Evolutionary conservation across 768 basidiomycete genomes (phyloP), one percentile per base, ranked within the genome.

Genomic region (Dioszegia aurantiaca): DNA sequence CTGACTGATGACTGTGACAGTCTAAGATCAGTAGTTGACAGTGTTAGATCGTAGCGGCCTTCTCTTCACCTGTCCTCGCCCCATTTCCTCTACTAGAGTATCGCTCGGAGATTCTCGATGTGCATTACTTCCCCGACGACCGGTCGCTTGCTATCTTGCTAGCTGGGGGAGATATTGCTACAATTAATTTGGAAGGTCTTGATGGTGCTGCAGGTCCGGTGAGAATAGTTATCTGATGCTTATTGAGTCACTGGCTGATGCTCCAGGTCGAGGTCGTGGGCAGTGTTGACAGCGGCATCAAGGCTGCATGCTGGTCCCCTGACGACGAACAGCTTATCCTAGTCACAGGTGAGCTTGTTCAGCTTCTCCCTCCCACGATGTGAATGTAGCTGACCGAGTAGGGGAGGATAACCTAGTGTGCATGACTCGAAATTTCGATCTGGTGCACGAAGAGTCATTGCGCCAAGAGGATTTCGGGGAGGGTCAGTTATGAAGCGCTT

Each of bases 391-490:
- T 31, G 23, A 17, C 52, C 19, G 4, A 4, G 24, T 61, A 87
- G 86, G 84, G 63, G 86, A 87, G 61, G 82, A 84, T 58, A 89
- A 89, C 64, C 80, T 98, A 19, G 83, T 95, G 44, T 79, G 91
- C 39, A 90, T 98, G 88, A 90, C 89, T 1, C 83, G 86, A 8
- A 83, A 85, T 16, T 93, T 98, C 75, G 91, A 95, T 61, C 85
- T 92, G 14, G 79, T 97, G 23, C 87, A 86, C 42, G 95, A 98
- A 69, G 80, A 81, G 4, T 82, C 84, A 0, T 76, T 97, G 1
- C 83, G 88, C 62, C 82, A 85, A 0, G 73, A 79, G 37, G 88
- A 89, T 41, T 93, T 92, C 65, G 95, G 94, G 37, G 87, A 93
- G 82, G 90, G 89, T 86, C 53, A 54, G 51, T 17, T 40, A 37